These are phyloP conservation scores for Escallonia rubra DNA, from an alignment of 129 eudicot species.

Conservation along the genomic window DNA sequence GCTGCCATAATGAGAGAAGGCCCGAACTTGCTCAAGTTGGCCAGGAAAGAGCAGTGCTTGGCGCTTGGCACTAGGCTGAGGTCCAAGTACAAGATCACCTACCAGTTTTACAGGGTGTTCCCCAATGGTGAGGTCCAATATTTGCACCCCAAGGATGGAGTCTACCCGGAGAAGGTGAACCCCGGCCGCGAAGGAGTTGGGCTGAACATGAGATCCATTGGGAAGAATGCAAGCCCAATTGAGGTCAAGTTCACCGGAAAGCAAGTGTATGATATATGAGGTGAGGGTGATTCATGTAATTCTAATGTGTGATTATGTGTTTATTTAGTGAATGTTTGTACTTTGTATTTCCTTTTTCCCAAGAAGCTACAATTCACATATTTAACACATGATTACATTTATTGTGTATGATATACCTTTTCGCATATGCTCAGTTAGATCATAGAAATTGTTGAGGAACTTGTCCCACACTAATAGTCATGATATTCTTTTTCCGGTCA, in stretches of 20 bases:
- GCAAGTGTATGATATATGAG: constrained; percentile 69
- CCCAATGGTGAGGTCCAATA: constrained; percentile 96
- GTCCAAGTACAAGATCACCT: constrained; percentile 93
- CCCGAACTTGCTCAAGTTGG: constrained; percentile 77
- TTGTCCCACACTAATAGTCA: too few relatives aligned
- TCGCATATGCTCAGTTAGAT: too few relatives aligned
- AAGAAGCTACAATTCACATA: too few relatives aligned
- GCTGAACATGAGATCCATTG: constrained; percentile 79
- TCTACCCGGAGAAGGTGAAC: constrained; percentile 96
- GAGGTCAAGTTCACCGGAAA: constrained; percentile 98
- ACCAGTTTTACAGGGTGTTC: constrained; percentile 92
- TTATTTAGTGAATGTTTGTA: too few relatives aligned
- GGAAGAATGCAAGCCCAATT: constrained; percentile 89
- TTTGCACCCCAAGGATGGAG: constrained; percentile 97
- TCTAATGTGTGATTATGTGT: too few relatives aligned
- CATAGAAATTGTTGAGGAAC: too few relatives aligned
- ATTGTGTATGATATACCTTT: too few relatives aligned
- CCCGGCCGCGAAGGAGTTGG: constrained; percentile 88
- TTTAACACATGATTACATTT: too few relatives aligned
- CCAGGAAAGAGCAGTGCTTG: constrained; percentile 93
- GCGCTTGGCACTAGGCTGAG: constrained; percentile 90
- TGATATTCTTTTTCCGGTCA: too few relatives aligned
- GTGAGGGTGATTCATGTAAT: neutral
- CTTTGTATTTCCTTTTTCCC: too few relatives aligned
- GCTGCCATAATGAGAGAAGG: constrained; percentile 98